A percentile compares a stretch with the other conserved stretches of the same genome.
Evolutionary conservation across 805 yeast species (phyloP).

Genomic region (Metschnikowia corniflorae): DNA sequence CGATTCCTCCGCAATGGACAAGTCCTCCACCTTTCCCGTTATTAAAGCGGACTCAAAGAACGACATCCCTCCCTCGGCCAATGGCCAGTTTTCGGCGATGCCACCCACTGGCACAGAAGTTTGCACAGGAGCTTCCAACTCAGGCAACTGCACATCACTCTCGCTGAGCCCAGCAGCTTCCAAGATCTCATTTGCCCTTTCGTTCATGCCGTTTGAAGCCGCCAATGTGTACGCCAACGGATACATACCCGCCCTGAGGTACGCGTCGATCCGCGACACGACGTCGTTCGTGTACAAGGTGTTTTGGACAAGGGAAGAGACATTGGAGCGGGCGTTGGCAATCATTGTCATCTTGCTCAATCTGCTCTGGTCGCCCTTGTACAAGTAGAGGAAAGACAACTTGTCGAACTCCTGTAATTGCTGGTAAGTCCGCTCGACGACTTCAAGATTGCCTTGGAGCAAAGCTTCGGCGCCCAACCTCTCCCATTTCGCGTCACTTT

Average conservation of each 20-base stretch:
- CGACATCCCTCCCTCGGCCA: conserved; percentile 65
- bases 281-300: conserved; percentile 73
- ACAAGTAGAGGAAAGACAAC: conserved; percentile 81
- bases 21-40: conserved; percentile 66
- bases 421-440: conserved; percentile 86
- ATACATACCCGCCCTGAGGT: conserved; percentile 72
- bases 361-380: conserved; percentile 76
- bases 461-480: conserved; percentile 82
- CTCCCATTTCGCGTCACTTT: conserved; percentile 70
- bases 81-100: conserved; percentile 72
- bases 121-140: conserved; percentile 37
- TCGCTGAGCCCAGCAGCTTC: conserved; percentile 64
- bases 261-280: conserved; percentile 69
- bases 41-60: conserved; percentile 81
- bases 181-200: conserved; percentile 67
- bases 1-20: conserved; percentile 45
- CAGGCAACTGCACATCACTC: conserved; percentile 64
- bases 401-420: conserved; percentile 83
- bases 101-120: conserved; percentile 48
- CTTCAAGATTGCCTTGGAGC: conserved; percentile 79
- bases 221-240: conserved; percentile 95
- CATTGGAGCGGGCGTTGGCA: conserved; percentile 84
- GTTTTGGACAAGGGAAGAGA: conserved; percentile 76
- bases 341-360: conserved; percentile 81
- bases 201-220: conserved; percentile 75